Percentiles rank a stretch among this genome's conserved stretches.
phyloP scores from a whole-genome alignment of 805 yeast species.

The Schwanniomyces polymorphus region DNA sequence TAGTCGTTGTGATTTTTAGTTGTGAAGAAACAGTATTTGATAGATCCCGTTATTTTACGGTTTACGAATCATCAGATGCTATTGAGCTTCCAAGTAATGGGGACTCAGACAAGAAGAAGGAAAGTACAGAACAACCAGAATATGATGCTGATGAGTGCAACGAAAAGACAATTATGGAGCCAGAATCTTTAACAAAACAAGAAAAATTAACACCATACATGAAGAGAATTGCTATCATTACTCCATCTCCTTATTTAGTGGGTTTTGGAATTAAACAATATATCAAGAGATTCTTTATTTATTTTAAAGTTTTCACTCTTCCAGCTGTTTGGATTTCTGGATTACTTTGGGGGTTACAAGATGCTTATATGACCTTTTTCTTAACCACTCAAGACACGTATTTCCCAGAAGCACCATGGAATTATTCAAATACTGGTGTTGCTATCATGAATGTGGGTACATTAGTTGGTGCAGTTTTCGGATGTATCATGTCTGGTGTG shows the following conservation, averaged over 20 bases:
- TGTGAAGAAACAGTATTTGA: constrained; percentile 75
- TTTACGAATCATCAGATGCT: constrained; percentile 4
- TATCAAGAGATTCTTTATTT: constrained; percentile 46
- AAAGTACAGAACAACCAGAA: constrained; percentile 12
- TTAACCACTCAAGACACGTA: constrained; percentile 70
- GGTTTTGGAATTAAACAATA: constrained; percentile 73
- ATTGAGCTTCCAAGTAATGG: not conserved
- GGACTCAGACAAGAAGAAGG: constrained; percentile 7
- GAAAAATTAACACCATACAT: constrained; percentile 36
- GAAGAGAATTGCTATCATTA: constrained; percentile 48
- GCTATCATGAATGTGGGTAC: constrained; percentile 77
- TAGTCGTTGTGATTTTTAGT: constrained; percentile 54
- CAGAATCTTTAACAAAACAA: constrained; percentile 3
- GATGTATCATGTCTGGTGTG: constrained; percentile 65
- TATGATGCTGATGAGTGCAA: constrained; percentile 7
- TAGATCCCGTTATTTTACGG: constrained; percentile 38
- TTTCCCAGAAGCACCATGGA: constrained; percentile 66
- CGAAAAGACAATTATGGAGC: constrained; percentile 1
- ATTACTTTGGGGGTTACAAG: constrained; percentile 79
- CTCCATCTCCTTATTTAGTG: constrained; percentile 57
- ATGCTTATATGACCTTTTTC: constrained; percentile 73
- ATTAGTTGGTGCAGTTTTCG: constrained; percentile 63
- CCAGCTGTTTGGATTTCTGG: constrained; percentile 70
- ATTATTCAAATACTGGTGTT: constrained; percentile 63
- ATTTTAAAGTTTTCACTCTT: constrained; percentile 57